Evolutionary conservation across 352 stramenopile species (phyloP).

Genomic region (Globisporangium nagaii): DNA sequence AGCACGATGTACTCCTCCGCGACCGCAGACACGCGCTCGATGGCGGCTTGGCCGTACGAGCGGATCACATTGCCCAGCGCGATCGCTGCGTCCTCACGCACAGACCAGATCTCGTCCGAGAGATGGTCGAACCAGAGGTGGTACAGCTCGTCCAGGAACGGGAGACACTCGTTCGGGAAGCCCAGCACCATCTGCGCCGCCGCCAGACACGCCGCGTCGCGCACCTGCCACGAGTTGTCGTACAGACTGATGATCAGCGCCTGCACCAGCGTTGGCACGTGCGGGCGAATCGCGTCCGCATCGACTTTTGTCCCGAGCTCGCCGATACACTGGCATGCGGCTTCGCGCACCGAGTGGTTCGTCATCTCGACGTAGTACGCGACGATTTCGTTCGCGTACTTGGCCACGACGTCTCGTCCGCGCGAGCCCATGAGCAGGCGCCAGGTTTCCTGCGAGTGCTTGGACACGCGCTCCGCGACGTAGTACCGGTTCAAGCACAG

Average conservation of each 20-base stretch:
- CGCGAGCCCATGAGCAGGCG: slow-evolving; percentile 80
- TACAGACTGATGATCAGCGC: slow-evolving; percentile 94
- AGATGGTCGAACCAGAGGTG: slow-evolving; percentile 93
- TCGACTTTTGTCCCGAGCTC: slow-evolving; percentile 92
- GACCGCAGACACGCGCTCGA: slow-evolving; percentile 72
- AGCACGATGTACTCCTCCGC: slow-evolving; percentile 64
- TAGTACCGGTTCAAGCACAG: slow-evolving; percentile 98
- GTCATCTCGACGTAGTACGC: slow-evolving; percentile 96
- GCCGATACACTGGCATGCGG: slow-evolving; percentile 93
- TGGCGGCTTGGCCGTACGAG: slow-evolving; percentile 85
- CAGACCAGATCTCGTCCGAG: slow-evolving; percentile 97
- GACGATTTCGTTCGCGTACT: slow-evolving; percentile 87
- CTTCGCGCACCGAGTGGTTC: slow-evolving; percentile 94
- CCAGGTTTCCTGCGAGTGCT: slow-evolving; percentile 97
- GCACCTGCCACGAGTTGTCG: slow-evolving; percentile 95
- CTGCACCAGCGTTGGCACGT: slow-evolving; percentile 68
- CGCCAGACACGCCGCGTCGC: slow-evolving; percentile 92
- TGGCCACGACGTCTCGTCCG: slow-evolving; percentile 80
- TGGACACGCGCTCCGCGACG: slow-evolving; percentile 94
- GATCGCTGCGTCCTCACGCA: slow-evolving; percentile 93
- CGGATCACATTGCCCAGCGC: slow-evolving; percentile 91
- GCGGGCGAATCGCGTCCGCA: slow-evolving; percentile 48
- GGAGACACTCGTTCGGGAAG: slow-evolving; percentile 85
- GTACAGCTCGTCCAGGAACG: slow-evolving; percentile 85
- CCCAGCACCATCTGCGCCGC: slow-evolving; percentile 74